A percentile compares a stretch with the other conserved stretches of the same genome.
Evolutionary conservation across 169 alveolate species (phyloP).

Genomic region (Eimeria acervulina): DNA sequence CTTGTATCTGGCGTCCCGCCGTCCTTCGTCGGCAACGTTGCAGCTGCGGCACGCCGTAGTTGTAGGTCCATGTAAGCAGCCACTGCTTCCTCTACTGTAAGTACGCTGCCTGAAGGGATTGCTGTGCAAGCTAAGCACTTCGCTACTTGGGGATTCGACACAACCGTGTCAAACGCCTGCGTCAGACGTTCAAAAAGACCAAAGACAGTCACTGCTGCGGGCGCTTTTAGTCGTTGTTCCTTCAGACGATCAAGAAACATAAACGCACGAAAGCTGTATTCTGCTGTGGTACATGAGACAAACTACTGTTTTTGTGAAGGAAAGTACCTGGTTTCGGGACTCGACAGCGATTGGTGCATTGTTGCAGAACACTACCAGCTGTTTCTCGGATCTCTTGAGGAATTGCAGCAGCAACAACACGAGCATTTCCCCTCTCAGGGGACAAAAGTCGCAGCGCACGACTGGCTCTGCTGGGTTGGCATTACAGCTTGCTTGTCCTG

Average conservation of each 20-base stretch:
- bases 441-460: conserved; percentile 56
- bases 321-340: conserved; percentile 58
- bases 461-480: conserved; percentile 4
- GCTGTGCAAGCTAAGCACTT: conserved; percentile 43
- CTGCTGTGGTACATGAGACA: not conserved
- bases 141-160: conserved; percentile 54
- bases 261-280: no score
- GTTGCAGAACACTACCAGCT: conserved; percentile 59
- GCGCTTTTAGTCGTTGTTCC: not conserved
- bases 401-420: conserved; percentile 59
- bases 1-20: not conserved
- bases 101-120: not conserved
- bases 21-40: not conserved
- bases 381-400: conserved; percentile 47
- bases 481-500: conserved; percentile 3
- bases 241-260: not conserved
- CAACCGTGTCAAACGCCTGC: conserved; percentile 68
- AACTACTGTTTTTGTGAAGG: not conserved
- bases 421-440: conserved; percentile 70
- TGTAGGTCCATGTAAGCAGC: conserved; percentile 67
- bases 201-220: not conserved
- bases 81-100: conserved; percentile 71
- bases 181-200: not conserved
- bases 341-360: conserved; percentile 49
- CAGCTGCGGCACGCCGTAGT: conserved; percentile 65